phyloP scores from a whole-genome alignment of 805 yeast species.

The Metschnikowia hibisci region DNA sequence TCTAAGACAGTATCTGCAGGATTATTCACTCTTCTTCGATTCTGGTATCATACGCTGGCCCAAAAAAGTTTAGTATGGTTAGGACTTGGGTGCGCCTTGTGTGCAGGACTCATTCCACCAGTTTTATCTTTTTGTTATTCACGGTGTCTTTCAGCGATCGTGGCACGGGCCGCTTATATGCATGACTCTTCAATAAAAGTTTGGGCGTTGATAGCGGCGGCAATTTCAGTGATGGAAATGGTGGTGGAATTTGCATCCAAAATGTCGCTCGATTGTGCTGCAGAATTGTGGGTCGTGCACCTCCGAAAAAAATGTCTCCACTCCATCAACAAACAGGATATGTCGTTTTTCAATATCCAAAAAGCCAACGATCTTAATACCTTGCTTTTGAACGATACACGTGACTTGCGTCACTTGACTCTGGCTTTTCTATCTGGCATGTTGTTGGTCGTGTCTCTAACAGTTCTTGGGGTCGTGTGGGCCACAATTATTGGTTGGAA shows the following conservation, averaged over 20 bases:
- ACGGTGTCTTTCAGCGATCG: constrained; percentile 57
- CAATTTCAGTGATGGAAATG: constrained; percentile 67
- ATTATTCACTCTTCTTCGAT: constrained; percentile 22
- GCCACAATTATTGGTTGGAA: constrained; percentile 81
- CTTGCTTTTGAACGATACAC: constrained; percentile 71
- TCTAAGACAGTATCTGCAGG: constrained; percentile 20
- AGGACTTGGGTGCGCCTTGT: constrained; percentile 53
- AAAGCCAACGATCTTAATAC: constrained; percentile 57
- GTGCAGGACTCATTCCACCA: constrained; percentile 68
- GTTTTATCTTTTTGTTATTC: constrained; percentile 77
- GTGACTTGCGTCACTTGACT: constrained; percentile 67
- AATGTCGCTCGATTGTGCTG: constrained; percentile 48
- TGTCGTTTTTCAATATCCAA: constrained; percentile 48
- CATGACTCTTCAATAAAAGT: constrained; percentile 3
- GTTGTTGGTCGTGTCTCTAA: constrained; percentile 50
- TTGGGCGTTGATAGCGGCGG: constrained; percentile 64
- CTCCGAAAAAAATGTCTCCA: constrained; percentile 50
- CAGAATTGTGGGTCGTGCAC: constrained; percentile 64
- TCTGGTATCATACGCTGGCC: constrained; percentile 21
- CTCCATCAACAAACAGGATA: constrained; percentile 47
- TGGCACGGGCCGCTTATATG: not conserved
- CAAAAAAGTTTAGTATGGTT: constrained; percentile 27
- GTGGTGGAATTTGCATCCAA: constrained; percentile 48
- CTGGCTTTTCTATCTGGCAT: constrained; percentile 58
- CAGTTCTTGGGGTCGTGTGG: constrained; percentile 69